A percentile compares a stretch with the other conserved stretches of the same genome.
Evolutionary conservation across 208 protist genomes (phyloP).

Genomic region (Trypanosoma vivax): DNA sequence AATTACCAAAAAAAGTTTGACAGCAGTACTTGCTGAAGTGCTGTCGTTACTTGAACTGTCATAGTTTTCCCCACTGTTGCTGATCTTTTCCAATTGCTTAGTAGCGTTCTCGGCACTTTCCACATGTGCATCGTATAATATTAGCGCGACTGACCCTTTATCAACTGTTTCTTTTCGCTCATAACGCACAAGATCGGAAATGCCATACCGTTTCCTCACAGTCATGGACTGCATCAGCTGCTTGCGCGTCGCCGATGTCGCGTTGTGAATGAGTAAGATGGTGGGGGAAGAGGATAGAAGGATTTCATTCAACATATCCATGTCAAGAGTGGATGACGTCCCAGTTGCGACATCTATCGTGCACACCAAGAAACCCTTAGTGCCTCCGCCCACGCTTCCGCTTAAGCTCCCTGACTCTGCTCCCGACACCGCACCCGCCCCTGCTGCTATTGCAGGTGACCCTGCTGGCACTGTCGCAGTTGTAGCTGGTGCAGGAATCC

Average conservation of each 20-base stretch:
- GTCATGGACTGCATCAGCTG: slow-evolving; percentile 64
- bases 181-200: too few species aligned
- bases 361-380: slow-evolving; percentile 58
- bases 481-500: not conserved
- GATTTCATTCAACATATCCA: slow-evolving; percentile 55
- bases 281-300: slow-evolving; percentile 37
- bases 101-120: slow-evolving; percentile 41
- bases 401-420: slow-evolving; percentile 35
- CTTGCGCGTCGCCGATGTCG: slow-evolving; percentile 27
- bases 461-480: not conserved
- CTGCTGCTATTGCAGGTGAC: not conserved
- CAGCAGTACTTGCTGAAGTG: slow-evolving; percentile 23
- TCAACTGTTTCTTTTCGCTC: slow-evolving; percentile 46
- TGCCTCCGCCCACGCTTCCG: too few species aligned
- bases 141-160: slow-evolving; percentile 37
- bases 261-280: slow-evolving; percentile 66
- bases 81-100: slow-evolving; percentile 39
- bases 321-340: slow-evolving; percentile 22
- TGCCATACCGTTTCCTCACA: too few species aligned
- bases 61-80: not conserved
- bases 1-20: slow-evolving; percentile 48
- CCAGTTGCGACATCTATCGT: slow-evolving; percentile 52
- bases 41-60: not conserved
- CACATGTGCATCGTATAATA: slow-evolving; percentile 51
- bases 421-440: slow-evolving; percentile 11